These are phyloP conservation scores for Peniophora sp. DNA, from an alignment of 1,284 basidiomycete genomes.

Conservation along the genomic window DNA sequence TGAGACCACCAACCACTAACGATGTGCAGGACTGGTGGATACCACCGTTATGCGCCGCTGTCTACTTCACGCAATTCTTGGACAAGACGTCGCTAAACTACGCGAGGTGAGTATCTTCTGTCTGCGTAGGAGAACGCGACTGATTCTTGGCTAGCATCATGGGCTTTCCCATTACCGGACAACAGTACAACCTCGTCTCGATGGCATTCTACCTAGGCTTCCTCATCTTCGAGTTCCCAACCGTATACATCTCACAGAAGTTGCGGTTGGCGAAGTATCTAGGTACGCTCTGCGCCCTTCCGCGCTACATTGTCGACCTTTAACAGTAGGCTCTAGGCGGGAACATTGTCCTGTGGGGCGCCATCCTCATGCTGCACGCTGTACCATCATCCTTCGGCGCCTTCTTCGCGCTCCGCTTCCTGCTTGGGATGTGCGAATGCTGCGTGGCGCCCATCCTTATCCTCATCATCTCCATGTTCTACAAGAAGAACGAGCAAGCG, in stretches of 20 bases:
- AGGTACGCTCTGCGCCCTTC: constrained; percentile 23
- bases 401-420: constrained; percentile 55
- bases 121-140: not conserved
- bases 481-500: constrained; percentile 64
- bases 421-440: constrained; percentile 59
- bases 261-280: constrained; percentile 55
- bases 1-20: not conserved
- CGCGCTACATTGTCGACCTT: not conserved
- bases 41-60: constrained; percentile 53
- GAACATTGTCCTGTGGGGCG: constrained; percentile 59
- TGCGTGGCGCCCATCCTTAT: constrained; percentile 59
- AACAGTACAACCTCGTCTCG: constrained; percentile 61
- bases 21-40: constrained; percentile 43
- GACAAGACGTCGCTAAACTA: constrained; percentile 67
- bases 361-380: constrained; percentile 53
- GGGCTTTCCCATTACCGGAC: constrained; percentile 55
- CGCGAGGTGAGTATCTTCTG: constrained; percentile 37
- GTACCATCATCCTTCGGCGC: constrained; percentile 47
- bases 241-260: constrained; percentile 58
- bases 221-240: constrained; percentile 59
- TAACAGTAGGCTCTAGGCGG: constrained; percentile 29
- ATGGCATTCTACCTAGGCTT: constrained; percentile 60
- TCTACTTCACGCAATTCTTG: constrained; percentile 64
- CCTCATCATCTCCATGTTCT: constrained; percentile 60
- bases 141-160: constrained; percentile 37